Base-by-base conservation (phyloP, 805 yeast genomes). In the Kazachstania martiniae region DNA sequence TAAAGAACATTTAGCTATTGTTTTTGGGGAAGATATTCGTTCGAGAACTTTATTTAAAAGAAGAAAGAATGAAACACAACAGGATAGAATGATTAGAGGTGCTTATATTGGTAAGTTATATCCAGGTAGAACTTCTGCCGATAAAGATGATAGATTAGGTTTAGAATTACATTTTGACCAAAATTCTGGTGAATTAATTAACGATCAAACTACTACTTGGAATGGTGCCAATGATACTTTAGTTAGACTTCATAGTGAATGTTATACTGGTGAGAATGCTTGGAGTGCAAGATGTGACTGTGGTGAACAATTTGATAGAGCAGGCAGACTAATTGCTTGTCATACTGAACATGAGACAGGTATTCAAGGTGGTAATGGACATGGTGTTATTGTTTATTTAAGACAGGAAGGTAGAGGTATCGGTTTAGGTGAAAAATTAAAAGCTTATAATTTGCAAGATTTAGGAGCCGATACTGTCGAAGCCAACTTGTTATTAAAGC, bases 281-380 rank as follows among this genome's bases (percentile, higher is more conserved):
- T 91, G 99, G 98, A 76, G 89, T 37, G 97, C 99, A 1, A 70
- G 99, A 34, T 91, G 99, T 58, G 99, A 91, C 59, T 91, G 99
- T 61, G 99, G 99, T 14, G 99, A 91, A 59, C 99, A 91, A 62
- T 83, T 91, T 48, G 96, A 91, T 58, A 95, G 93, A 58, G 97
- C 97, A 2, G 98, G 96, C 7, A 69, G 93, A 40, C 58, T 85
- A 27, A 91, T 91, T 89, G 51, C 56, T 8, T 41, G 51, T 25
- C 53, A 50, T 9, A 45, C 38, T 18, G 59, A 53, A 32, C 29
- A 34, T 8, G 47, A 46, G 17, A 39, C 53, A 7, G 42, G 46
- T 8, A 45, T 53, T 8, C 27, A 31, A 5, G 94, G 94, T 5
- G 63, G 68, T 36, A 68, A 67, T 30, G 95, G 95, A 12, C 80